Conservation (phyloP, 2,329 filamentous ascomycete species). For the Dothistroma pini region DNA sequence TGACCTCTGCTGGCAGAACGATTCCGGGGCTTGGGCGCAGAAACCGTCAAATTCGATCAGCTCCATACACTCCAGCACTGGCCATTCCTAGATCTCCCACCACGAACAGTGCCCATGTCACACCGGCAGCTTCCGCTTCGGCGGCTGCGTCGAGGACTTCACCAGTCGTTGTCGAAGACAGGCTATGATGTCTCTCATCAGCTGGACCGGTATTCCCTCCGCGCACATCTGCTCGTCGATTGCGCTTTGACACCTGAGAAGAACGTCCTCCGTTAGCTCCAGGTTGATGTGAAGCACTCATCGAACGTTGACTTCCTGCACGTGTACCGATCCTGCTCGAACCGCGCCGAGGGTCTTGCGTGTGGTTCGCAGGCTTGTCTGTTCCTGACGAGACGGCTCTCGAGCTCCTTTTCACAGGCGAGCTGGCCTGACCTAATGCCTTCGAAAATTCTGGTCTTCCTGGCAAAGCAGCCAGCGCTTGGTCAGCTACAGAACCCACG, state of each 20-base stretch:
- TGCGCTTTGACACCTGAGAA: neutral
- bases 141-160: neutral
- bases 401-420: neutral
- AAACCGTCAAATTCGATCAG: conserved; percentile 4
- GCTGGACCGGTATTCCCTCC: neutral
- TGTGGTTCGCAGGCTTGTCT: neutral
- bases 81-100: conserved; percentile 18
- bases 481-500: neutral
- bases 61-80: conserved; percentile 16
- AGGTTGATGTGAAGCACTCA: neutral
- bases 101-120: conserved; percentile 10
- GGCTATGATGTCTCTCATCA: conserved; percentile 1
- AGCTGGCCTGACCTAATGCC: neutral
- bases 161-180: neutral
- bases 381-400: neutral
- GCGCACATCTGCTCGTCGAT: neutral
- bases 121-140: conserved; percentile 15
- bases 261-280: neutral
- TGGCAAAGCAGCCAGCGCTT: neutral
- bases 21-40: neutral
- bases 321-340: neutral
- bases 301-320: neutral
- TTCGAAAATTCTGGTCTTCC: neutral
- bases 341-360: neutral
- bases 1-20: neutral